These are phyloP conservation scores for Trypethelium eluteriae DNA, from an alignment of 495 filamentous ascomycete genomes.

Conservation along the genomic window DNA sequence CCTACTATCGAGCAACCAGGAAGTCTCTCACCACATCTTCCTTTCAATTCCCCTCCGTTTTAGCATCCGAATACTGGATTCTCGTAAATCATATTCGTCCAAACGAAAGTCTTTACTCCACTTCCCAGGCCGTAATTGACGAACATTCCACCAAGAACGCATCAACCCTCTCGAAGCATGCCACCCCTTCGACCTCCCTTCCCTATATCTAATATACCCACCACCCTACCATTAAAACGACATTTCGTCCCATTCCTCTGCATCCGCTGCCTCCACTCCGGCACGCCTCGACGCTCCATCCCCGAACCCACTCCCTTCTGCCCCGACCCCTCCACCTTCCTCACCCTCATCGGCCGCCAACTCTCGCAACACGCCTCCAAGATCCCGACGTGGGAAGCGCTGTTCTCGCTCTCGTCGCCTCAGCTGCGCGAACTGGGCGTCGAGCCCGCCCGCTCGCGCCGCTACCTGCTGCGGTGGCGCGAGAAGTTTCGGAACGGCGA, in stretches of 20 bases:
- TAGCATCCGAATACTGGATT: not conserved
- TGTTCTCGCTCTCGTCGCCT: constrained; percentile 68
- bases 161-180: not conserved
- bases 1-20: too few species aligned
- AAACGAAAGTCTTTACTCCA: not conserved
- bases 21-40: not conserved
- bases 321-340: constrained; percentile 80
- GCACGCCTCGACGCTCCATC: constrained; percentile 41
- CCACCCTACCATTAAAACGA: constrained; percentile 19
- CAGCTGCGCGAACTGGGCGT: constrained; percentile 78
- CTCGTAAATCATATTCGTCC: not conserved
- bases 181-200: not conserved
- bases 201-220: not conserved
- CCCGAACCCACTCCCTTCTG: constrained; percentile 75
- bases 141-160: not conserved
- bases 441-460: constrained; percentile 70
- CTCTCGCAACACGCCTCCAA: constrained; percentile 71
- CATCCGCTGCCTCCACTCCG: constrained; percentile 23
- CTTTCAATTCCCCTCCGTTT: not conserved
- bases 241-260: constrained; percentile 15
- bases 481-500: constrained; percentile 69
- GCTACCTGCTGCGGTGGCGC: constrained; percentile 80
- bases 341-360: constrained; percentile 82
- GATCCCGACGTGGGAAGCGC: constrained; percentile 77
- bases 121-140: too few species aligned